Percentiles rank a stretch among this genome's conserved stretches.
Evolutionary conservation across 2,329 filamentous ascomycete species (phyloP).

Genomic region (Verticillium isaacii): DNA sequence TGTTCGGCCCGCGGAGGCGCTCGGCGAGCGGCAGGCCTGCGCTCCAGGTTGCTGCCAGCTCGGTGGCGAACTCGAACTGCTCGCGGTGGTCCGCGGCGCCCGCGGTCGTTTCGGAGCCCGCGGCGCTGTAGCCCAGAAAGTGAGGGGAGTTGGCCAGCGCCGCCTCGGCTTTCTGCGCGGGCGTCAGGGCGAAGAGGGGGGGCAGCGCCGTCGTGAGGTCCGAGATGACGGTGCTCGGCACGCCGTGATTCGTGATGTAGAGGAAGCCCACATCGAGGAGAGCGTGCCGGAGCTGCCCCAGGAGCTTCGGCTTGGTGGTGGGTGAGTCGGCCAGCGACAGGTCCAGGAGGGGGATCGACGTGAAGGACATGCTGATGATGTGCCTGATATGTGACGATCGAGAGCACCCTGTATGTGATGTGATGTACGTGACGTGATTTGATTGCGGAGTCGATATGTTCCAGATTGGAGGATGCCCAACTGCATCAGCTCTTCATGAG

Average conservation of each 20-base stretch:
- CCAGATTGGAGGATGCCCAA: too few relatives aligned
- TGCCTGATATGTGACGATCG: too few relatives aligned
- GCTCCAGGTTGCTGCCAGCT: constrained; percentile 34
- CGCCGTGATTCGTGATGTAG: constrained; percentile 45
- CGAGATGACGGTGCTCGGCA: constrained; percentile 27
- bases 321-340: constrained; percentile 36
- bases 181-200: constrained; percentile 34
- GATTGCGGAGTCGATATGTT: too few relatives aligned
- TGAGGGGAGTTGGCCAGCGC: constrained; percentile 51
- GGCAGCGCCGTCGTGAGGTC: constrained; percentile 36
- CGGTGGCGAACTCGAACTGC: constrained; percentile 57
- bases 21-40: constrained; percentile 31
- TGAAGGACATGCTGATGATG: constrained; percentile 18
- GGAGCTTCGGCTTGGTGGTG: constrained; percentile 26
- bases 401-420: too few relatives aligned
- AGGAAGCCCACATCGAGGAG: constrained; percentile 48
- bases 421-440: too few relatives aligned
- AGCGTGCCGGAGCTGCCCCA: constrained; percentile 38
- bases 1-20: constrained; percentile 39
- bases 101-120: constrained; percentile 51
- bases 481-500: too few relatives aligned
- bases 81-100: constrained; percentile 47
- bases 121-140: constrained; percentile 54
- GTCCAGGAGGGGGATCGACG: constrained; percentile 43
- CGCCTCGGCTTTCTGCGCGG: constrained; percentile 30